These are phyloP conservation scores for Aureobasidium melanogenum DNA, from an alignment of 2,329 filamentous ascomycete genomes.

Conservation along the genomic window DNA sequence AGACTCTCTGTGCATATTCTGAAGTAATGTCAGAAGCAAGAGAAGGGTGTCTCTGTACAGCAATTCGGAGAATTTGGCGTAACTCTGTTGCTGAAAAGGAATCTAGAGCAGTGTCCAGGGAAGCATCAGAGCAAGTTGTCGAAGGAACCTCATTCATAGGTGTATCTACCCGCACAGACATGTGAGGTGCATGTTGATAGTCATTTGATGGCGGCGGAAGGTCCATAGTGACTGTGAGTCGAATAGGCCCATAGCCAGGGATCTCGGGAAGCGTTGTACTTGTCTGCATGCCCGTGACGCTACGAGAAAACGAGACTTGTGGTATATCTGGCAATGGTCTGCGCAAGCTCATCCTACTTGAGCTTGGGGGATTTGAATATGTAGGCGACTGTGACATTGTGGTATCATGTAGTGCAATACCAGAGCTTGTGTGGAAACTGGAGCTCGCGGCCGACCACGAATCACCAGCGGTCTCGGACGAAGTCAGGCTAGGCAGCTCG, in stretches of 20 bases:
- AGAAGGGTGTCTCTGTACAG: neutral
- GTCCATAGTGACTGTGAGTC: conserved; percentile 2
- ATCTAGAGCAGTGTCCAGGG: neutral
- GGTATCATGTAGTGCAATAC: neutral
- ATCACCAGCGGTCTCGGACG: neutral
- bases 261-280: neutral
- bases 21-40: neutral
- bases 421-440: neutral
- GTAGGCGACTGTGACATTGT: neutral
- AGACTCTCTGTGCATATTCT: neutral
- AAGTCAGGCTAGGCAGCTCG: neutral
- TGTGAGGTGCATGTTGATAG: neutral
- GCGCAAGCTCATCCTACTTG: neutral
- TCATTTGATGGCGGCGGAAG: neutral
- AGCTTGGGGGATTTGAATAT: neutral
- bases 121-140: neutral
- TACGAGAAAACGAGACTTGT: neutral
- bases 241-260: neutral
- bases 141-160: neutral
- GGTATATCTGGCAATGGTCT: neutral
- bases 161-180: neutral
- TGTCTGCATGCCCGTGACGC: neutral
- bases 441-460: conserved; percentile 4
- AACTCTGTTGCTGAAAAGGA: neutral
- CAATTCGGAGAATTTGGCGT: neutral